A percentile compares a stretch with the other conserved stretches of the same genome.
These are phyloP conservation scores for Fusarium sp. DNA, from an alignment of 2,329 filamentous ascomycete species.

Conservation along the genomic window DNA sequence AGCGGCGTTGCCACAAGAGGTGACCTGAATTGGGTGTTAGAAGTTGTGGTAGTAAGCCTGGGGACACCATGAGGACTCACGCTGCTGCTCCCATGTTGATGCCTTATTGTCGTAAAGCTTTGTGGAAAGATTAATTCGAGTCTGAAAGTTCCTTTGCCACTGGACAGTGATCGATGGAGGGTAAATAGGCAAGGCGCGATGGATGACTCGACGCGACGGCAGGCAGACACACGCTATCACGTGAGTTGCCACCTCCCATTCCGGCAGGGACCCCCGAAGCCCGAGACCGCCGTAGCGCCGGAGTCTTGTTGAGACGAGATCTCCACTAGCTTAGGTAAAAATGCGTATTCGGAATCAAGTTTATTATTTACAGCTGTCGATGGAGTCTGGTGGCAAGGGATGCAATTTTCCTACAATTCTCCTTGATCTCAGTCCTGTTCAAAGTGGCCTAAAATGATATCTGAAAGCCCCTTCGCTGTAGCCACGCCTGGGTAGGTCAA, in stretches of 20 bases:
- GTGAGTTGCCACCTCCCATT: constrained; percentile 28
- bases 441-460: constrained; percentile 22
- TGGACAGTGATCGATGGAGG: constrained; percentile 12
- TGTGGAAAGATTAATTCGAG: constrained; percentile 4
- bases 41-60: not conserved
- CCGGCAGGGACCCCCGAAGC: constrained; percentile 1
- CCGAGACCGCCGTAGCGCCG: constrained; percentile 28
- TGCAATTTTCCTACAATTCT: constrained; percentile 11
- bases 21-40: constrained; percentile 32
- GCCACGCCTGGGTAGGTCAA: constrained; percentile 34
- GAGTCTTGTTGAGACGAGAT: constrained; percentile 2
- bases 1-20: constrained; percentile 42
- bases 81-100: constrained; percentile 29
- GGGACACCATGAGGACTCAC: constrained; percentile 19
- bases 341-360: constrained; percentile 18
- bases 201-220: constrained; percentile 39
- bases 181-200: constrained; percentile 40
- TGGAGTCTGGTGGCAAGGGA: constrained; percentile 25
- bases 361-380: constrained; percentile 15
- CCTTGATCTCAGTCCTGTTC: not conserved
- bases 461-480: constrained; percentile 25
- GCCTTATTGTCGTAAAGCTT: not conserved
- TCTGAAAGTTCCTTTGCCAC: constrained; percentile 33
- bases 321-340: constrained; percentile 48
- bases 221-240: constrained; percentile 52